Evolutionary conservation across 2,329 filamentous ascomycete genomes (phyloP), one percentile per base, ranked within the genome.

Genomic region (Graphium sp.): DNA sequence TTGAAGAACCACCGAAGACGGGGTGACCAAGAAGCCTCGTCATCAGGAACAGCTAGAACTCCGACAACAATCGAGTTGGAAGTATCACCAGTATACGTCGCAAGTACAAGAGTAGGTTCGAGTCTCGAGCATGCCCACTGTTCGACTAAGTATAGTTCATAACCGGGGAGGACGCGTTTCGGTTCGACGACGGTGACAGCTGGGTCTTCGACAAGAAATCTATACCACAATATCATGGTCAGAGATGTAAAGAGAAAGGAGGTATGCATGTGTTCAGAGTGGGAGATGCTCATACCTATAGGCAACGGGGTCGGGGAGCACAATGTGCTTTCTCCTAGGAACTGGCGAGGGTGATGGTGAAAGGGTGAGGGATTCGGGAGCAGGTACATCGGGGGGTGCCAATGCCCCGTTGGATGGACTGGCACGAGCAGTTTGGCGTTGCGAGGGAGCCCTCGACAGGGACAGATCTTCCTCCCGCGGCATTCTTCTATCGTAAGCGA

Each of bases 111-210:
- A 11, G 87, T 94, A 1, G 87, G 87, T 36, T 91, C 83, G 32
- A 74, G 67, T 29, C 89, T 73, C 9, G 87, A 94, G 51, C 85
- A 94, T 5, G 83, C 83, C 89, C 89, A 98, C 60, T 98, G 89
- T 50, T 95, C 89, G 38, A 95, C 83, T 11, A 95, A 56, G 50
- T 95, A 95, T 35, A 87, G 62, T 49, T 95, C 85, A 52, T 94
- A 95, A 38, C 87, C 87, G 35, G 68, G 57, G 5, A 98, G 63
- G 28, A 66, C 58, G 28, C 66, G 62, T 31, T 72, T 70, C 30
- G 77, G 74, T 40, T 85, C 71, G 37, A 93, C 60, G 6, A 93
- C 72, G 4, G 61, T 63, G 4, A 83, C 84, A 5, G 67, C 70
- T 2, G 73, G 60, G 38, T 95, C 89, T 46, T 91, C 80, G 55